Evolutionary conservation across 106 monocot genomes (phyloP).

Genomic region (Triglochin maritima): DNA sequence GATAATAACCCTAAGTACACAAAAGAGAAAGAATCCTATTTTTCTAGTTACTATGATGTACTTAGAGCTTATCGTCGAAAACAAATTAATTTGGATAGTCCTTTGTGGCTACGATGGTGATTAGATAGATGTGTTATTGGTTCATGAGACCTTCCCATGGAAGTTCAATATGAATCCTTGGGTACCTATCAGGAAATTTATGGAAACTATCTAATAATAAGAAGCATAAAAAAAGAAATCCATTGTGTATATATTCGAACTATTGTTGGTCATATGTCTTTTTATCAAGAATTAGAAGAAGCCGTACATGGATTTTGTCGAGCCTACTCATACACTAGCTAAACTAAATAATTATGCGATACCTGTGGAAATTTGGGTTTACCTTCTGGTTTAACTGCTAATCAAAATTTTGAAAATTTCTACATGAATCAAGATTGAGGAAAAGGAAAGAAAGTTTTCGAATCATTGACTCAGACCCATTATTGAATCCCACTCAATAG

Average conservation of each 20-base stretch:
- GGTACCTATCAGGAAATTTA: constrained; percentile 5
- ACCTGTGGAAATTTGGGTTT: no score
- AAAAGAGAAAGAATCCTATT: no score
- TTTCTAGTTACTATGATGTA: constrained; percentile 12
- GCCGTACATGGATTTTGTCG: not conserved
- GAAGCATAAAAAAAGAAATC: constrained; percentile 6
- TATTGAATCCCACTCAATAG: no score
- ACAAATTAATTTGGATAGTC: constrained; percentile 13
- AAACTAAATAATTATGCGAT: no score
- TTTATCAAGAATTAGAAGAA: constrained; percentile 8
- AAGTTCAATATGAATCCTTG: constrained; percentile 18
- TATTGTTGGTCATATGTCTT: not conserved
- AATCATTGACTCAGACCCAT: no score
- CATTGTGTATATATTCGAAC: constrained; percentile 1
- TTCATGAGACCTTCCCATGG: constrained; percentile 4
- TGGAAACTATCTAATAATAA: constrained; percentile 1
- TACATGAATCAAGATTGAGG: no score
- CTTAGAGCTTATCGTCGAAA: constrained; percentile 7
- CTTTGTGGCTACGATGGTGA: no score
- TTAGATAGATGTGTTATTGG: no score
- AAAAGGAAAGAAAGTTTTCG: no score
- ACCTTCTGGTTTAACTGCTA: no score
- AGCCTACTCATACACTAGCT: no score
- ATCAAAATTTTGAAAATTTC: no score
- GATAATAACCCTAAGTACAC: constrained; percentile 17